phyloP scores from a whole-genome alignment of 805 yeast species.

The Maudiozyma barnettii region DNA sequence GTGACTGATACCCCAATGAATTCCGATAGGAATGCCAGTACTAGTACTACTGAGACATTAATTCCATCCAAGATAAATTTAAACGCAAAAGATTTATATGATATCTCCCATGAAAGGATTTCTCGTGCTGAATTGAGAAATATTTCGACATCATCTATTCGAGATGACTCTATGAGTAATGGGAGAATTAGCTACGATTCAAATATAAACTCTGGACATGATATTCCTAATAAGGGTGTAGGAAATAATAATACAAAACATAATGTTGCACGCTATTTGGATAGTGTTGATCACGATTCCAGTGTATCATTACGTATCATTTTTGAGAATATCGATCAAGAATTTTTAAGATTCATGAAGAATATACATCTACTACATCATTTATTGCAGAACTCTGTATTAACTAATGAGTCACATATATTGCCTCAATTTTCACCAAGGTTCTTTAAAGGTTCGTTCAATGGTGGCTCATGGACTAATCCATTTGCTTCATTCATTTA shows the following conservation, averaged over 20 bases:
- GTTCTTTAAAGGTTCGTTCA: slow-evolving; percentile 53
- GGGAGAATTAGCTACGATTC: neutral
- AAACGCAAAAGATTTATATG: slow-evolving; percentile 1
- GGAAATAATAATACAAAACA: neutral
- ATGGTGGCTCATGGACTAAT: slow-evolving; percentile 74
- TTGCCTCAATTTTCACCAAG: slow-evolving; percentile 65
- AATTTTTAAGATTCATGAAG: slow-evolving; percentile 24
- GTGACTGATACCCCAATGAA: neutral
- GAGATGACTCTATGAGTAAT: neutral
- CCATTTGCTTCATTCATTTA: slow-evolving; percentile 39
- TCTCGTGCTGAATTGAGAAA: neutral
- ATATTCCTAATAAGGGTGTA: neutral
- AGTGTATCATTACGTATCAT: slow-evolving; percentile 3
- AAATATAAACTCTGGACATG: neutral
- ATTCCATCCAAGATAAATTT: neutral
- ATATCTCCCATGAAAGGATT: neutral
- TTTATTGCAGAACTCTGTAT: slow-evolving; percentile 18
- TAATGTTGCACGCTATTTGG: neutral
- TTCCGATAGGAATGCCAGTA: slow-evolving; percentile 9
- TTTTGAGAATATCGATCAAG: slow-evolving; percentile 18
- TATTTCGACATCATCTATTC: neutral
- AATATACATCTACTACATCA: slow-evolving; percentile 23
- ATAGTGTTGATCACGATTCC: neutral
- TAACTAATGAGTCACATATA: slow-evolving; percentile 9
- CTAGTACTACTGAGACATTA: slow-evolving; percentile 14